Base-by-base conservation (phyloP, 179 eudicot genomes). In the Carnegiea gigantea region DNA sequence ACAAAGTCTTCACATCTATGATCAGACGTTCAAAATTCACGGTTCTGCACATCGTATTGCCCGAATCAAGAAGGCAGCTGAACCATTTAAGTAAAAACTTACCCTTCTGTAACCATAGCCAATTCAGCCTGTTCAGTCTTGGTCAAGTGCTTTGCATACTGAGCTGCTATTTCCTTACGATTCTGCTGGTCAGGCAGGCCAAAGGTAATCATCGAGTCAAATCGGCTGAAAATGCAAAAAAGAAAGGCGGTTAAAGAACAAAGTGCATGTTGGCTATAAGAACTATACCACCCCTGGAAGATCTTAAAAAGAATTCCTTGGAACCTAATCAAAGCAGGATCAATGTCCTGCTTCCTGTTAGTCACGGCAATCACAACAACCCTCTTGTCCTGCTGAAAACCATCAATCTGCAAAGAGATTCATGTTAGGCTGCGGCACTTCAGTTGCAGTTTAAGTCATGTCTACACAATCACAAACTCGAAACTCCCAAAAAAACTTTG, bases 281-380 rank as follows among this genome's bases (percentile, higher is more conserved):
- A 17, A 67, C 18, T 70, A 15, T 28, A 72, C 62, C 10, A 38
- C 64, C 72, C 73, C 53, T 21, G 36, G 15, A 73, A 64, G 18
- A 65, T 72, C 21, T 24, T 17, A 23, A 75, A 49, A 71, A 36
- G 15, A 48, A 15, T 38, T 64, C 13, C n/a, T 53, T 23, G 20
- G 14, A 87, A 94, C 99, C 99, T 96, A 71, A 94, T 88, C 38
- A 96, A 78, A 85, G 99, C 99, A 84, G 98, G 99, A 89, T 96
- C 99, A 84, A 96, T 93, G 79, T 96, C 99, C 85, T 96, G 98
- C 84, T 92, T 94, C 86, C 99, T 88, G 84, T 96, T 96, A 54
- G 99, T 96, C 81, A 98, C 99, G 72, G 98, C 98, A 87, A 96
- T 89, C 76, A 94, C 98, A 46, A 96, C 96, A 81, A 96, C 99